Conservation (phyloP, 169 alveolate genomes). For the Plasmodium vivax region DNA sequence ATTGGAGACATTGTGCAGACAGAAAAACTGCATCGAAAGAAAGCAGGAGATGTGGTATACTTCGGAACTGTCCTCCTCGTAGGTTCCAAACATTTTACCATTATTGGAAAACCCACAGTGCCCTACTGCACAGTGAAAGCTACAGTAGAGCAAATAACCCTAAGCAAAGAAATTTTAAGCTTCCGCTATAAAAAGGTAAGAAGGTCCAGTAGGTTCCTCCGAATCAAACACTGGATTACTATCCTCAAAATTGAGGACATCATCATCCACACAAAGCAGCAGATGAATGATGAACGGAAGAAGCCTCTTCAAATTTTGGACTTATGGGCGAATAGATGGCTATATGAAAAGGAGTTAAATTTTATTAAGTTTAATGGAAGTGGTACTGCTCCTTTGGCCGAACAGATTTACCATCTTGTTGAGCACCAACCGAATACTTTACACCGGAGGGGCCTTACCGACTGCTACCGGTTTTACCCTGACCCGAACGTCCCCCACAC, state of each 20-base stretch:
- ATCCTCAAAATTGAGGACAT: slow-evolving; percentile 86
- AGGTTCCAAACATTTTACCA: slow-evolving; percentile 89
- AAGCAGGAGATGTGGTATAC: slow-evolving; percentile 87
- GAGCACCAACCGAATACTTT: slow-evolving; percentile 84
- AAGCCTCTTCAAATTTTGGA: slow-evolving; percentile 84
- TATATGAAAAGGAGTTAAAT: slow-evolving; percentile 85
- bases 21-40: slow-evolving; percentile 84
- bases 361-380: slow-evolving; percentile 76
- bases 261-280: slow-evolving; percentile 76
- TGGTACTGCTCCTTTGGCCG: slow-evolving; percentile 53
- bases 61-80: slow-evolving; percentile 90
- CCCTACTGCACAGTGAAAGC: slow-evolving; percentile 91
- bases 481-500: slow-evolving; percentile 49
- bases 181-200: slow-evolving; percentile 87
- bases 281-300: slow-evolving; percentile 72
- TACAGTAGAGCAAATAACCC: slow-evolving; percentile 89
- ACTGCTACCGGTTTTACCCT: slow-evolving; percentile 76
- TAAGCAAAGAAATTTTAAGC: slow-evolving; percentile 88
- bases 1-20: slow-evolving; percentile 90
- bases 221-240: slow-evolving; percentile 90
- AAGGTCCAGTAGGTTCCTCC: slow-evolving; percentile 86
- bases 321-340: slow-evolving; percentile 91
- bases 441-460: slow-evolving; percentile 81
- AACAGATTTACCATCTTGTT: slow-evolving; percentile 72
- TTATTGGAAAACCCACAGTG: slow-evolving; percentile 92